Evolutionary conservation across 805 yeast species (phyloP).

Genomic region (Candida michaelii): DNA sequence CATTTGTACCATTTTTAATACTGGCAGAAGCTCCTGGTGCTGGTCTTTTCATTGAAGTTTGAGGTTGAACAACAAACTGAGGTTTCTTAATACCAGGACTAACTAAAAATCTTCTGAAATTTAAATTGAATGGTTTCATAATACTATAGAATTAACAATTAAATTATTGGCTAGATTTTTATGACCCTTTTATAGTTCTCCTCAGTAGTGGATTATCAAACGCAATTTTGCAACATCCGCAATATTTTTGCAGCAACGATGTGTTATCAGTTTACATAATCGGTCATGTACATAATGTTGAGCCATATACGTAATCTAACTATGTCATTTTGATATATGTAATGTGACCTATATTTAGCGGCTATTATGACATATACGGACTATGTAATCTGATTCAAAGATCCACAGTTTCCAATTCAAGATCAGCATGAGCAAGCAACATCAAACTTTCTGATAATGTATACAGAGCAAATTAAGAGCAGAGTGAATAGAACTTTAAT

Average conservation of each 20-base stretch:
- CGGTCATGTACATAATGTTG: not conserved
- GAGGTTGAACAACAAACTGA: not conserved
- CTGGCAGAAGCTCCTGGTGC: slow-evolving; percentile 5
- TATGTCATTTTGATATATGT: not conserved
- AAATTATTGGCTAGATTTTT: not conserved
- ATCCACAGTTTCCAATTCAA: no score
- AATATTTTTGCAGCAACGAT: slow-evolving; percentile 4
- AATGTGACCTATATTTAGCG: not conserved
- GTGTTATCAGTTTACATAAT: slow-evolving; percentile 1
- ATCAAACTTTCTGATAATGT: no score
- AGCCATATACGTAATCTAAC: not conserved
- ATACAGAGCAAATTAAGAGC: no score
- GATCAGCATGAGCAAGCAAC: no score
- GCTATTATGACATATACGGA: no score
- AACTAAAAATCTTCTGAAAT: slow-evolving; percentile 5
- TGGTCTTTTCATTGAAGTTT: slow-evolving; percentile 3
- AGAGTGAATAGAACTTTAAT: not conserved
- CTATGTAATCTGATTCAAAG: no score
- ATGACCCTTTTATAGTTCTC: slow-evolving; percentile 4
- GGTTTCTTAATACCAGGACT: slow-evolving; percentile 9
- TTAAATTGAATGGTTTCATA: slow-evolving; percentile 3
- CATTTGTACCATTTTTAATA: slow-evolving; percentile 11
- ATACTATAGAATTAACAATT: not conserved
- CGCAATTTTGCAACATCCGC: slow-evolving; percentile 6
- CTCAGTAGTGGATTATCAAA: slow-evolving; percentile 2